A percentile compares a stretch with the other conserved stretches of the same genome.
Conservation (phyloP, 2,329 filamentous ascomycete species). For the Thermoascus crustaceus region DNA sequence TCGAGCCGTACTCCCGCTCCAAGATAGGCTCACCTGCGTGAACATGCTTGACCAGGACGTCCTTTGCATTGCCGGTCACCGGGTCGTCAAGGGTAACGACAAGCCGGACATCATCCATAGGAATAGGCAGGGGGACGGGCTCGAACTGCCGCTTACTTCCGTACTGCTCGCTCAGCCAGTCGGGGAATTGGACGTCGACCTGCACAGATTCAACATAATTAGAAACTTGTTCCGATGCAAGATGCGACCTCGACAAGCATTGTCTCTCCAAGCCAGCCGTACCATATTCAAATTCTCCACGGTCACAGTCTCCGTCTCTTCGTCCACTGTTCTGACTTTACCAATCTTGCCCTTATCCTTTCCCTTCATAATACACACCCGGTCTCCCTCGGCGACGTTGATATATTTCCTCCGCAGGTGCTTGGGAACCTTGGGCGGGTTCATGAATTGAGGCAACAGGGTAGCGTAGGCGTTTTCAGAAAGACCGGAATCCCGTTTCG, state of each 20-base stretch:
- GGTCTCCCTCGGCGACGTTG: conserved; percentile 60
- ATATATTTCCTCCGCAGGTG: conserved; percentile 41
- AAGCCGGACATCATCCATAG: conserved; percentile 67
- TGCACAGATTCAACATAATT: conserved; percentile 12
- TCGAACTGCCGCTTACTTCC: conserved; percentile 35
- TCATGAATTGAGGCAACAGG: conserved; percentile 31
- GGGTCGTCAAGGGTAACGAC: conserved; percentile 67
- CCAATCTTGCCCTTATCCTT: conserved; percentile 78
- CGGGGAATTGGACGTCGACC: conserved; percentile 36
- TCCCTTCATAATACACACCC: conserved; percentile 73
- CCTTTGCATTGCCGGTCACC: conserved; percentile 55
- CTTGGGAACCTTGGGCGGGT: conserved; percentile 33
- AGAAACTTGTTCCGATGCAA: conserved; percentile 1
- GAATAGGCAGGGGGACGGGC: conserved; percentile 49
- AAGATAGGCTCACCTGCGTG: conserved; percentile 44
- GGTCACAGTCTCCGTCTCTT: conserved; percentile 49
- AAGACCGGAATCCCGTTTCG: conserved; percentile 62
- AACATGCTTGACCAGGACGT: conserved; percentile 70
- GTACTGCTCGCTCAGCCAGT: conserved; percentile 29
- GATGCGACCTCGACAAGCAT: conserved; percentile 28
- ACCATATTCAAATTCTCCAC: conserved; percentile 59
- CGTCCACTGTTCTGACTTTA: conserved; percentile 52
- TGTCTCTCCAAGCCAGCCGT: conserved; percentile 6
- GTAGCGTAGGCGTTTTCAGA: conserved; percentile 53
- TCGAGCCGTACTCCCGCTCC: conserved; percentile 43